Evolutionary conservation across 306 rosid genomes (phyloP).

Genomic region (Trichosanthes truncata): DNA sequence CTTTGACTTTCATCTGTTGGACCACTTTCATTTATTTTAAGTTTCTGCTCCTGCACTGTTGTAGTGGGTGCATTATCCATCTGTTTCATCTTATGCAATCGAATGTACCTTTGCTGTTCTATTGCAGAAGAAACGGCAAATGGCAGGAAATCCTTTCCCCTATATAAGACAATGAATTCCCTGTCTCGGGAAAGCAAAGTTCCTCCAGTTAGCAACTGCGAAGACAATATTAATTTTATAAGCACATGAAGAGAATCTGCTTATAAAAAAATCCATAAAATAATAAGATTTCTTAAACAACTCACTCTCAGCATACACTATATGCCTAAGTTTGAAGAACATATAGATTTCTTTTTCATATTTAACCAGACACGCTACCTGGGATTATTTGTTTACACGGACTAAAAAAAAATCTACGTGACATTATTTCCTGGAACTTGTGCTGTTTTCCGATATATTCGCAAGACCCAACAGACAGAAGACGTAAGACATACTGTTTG

Average conservation of each 20-base stretch:
- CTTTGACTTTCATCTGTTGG: slow-evolving; percentile 19
- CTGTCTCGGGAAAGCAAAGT: slow-evolving; percentile 71
- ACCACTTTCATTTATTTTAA: slow-evolving; percentile 19
- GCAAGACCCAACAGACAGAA: slow-evolving; percentile 4
- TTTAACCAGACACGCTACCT: background rate
- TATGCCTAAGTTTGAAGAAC: background rate
- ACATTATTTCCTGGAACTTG: background rate
- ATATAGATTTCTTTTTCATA: background rate
- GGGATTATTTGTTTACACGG: background rate
- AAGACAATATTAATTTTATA: background rate
- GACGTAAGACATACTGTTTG: background rate
- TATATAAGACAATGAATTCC: slow-evolving; percentile 64
- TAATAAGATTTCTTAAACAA: background rate
- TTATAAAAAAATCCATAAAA: background rate
- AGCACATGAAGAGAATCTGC: background rate
- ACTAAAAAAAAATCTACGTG: background rate
- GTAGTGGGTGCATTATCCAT: slow-evolving; percentile 18
- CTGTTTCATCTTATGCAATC: slow-evolving; percentile 25
- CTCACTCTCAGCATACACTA: background rate
- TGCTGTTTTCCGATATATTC: background rate
- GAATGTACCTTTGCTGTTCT: slow-evolving; percentile 50
- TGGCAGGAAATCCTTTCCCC: slow-evolving; percentile 93
- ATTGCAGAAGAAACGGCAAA: slow-evolving; percentile 79
- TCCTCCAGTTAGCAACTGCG: slow-evolving; percentile 87
- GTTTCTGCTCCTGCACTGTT: slow-evolving; percentile 17